Base-by-base conservation (phyloP, 495 filamentous ascomycete genomes). In the Platismatia glauca region DNA sequence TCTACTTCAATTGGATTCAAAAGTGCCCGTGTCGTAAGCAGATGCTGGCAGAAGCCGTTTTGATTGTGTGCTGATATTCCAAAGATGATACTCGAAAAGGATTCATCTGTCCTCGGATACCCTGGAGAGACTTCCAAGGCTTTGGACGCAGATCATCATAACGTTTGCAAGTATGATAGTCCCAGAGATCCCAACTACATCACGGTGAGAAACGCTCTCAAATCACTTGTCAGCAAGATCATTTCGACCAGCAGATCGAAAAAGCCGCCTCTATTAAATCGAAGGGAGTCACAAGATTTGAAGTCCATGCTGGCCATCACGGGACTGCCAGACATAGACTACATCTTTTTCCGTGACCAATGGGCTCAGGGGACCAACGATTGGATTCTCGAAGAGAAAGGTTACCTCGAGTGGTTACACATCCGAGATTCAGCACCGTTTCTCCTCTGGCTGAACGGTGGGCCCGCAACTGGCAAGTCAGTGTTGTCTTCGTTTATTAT, bases 81-180 rank as follows among this genome's bases (percentile, higher is more conserved):
- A 67, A 27, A 64, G 68, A 71, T 71, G 65, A 55, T 70, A 52
- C n/a, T 70, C 1, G 62, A 67, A 16, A 69, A 71, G 44, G 67
- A 66, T 8, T 79, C 78, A 0, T 72, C 79, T 6, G 62, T 73
- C 6, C 68, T 80, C 27, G 78, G 77, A 11, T 80, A 78, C 61
- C 70, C 70, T 18, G 71, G 69, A 12, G 79, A 82, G 65, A 72
- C 66, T 5, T 70, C 71, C 0, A 71, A 66, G n/a, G 62, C 72
- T 1, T 52, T 82, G 3, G 63, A 79, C 67, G 78, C 79, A 2
- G 73, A 80, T 62, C 80, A 82, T 63, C 74, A 76, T 52, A 67
- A 62, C 3, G 70, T 82, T 34, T 81, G 79, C 72, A 82, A 82
- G 65, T 82, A 72, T 52, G 61, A 70, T 8, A 72, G 69, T 48